Base-by-base conservation (phyloP, 805 yeast species). In the Wickerhamiella lipophila region DNA sequence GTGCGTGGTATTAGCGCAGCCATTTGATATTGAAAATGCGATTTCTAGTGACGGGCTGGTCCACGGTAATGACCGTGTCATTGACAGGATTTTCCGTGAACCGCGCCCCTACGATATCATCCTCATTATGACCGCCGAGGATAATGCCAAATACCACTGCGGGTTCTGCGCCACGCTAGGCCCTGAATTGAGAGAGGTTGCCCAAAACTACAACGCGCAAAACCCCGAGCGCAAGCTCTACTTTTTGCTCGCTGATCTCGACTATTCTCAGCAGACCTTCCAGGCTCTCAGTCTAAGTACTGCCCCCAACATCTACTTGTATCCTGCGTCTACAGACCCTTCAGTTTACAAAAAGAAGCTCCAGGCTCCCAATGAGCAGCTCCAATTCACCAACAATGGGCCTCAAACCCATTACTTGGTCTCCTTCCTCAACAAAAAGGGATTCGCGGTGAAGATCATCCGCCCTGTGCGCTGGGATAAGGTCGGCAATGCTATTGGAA, bases 251-350 rank as follows among this genome's bases (percentile, higher is more conserved):
- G 79, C 94, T 13, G 95, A 89, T 59, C 79, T 83, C 59, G 66
- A 70, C 42, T 76, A 76, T 42, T 71, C 78, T 13, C 73, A 72
- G 56, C 66, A 66, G 41, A 64, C 75, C 11, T 83, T 78, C 64
- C 71, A 70, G 56, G 62, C 68, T 13, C 68, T 81, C 56, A 61
- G 73, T 29, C 65, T 89, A 57, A 75, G 75, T 55, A 78, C 78
- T 49, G 95, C 89, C 23, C 98, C 98, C 26, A 79, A 83, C 59
- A 59, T 87, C 41, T 79, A 69, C 63, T 60, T 80, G 50, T 81
- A 76, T 62, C 83, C 88, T 18, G 69, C 77, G 11, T 60, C 61
- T 0, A 63, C 60, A 27, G 52, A 61, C 25, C 62, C 63, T 8
- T 58, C 65, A 12, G 54, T 58, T 11, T 60, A 62, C 22, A 65